These are phyloP conservation scores for Acorus gramineus DNA, from an alignment of 106 monocot genomes.

Conservation along the genomic window DNA sequence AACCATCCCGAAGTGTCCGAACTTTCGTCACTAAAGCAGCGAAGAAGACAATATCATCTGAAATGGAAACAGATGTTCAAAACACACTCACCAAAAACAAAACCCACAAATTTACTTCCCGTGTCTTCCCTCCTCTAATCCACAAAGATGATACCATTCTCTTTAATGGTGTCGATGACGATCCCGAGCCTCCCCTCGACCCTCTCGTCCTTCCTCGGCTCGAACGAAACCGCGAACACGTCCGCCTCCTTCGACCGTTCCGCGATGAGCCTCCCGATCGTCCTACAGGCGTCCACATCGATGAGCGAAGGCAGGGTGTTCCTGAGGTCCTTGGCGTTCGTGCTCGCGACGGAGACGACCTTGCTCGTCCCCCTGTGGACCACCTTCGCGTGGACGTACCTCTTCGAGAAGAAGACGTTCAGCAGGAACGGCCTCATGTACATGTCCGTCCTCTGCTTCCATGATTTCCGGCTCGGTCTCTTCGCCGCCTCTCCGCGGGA, in stretches of 20 bases:
- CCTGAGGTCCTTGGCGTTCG: slow-evolving; percentile 50
- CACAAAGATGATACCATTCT: slow-evolving; percentile 51
- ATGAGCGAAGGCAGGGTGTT: slow-evolving; percentile 45
- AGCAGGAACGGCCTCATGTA: slow-evolving; percentile 59
- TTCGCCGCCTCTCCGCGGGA: slow-evolving; percentile 36
- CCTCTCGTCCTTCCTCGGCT: slow-evolving; percentile 41
- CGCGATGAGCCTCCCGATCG: slow-evolving; percentile 39
- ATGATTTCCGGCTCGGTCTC: slow-evolving; percentile 50
- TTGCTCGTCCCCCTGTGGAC: slow-evolving; percentile 58
- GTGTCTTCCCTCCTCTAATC: not conserved
- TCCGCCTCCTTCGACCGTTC: slow-evolving; percentile 56
- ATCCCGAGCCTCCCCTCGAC: slow-evolving; percentile 45
- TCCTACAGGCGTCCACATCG: slow-evolving; percentile 51
- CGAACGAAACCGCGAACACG: slow-evolving; percentile 42
- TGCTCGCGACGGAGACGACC: slow-evolving; percentile 48
- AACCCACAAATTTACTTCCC: too few relatives aligned
- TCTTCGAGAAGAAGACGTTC: slow-evolving; percentile 61
- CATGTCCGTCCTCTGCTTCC: slow-evolving; percentile 57
- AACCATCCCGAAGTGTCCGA: too few relatives aligned
- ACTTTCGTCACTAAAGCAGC: too few relatives aligned
- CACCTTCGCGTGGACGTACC: slow-evolving; percentile 49
- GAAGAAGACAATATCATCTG: too few relatives aligned
- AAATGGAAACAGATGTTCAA: too few relatives aligned
- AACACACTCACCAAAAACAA: too few relatives aligned
- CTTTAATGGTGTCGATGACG: slow-evolving; percentile 46